A percentile compares a stretch with the other conserved stretches of the same genome.
Conservation (phyloP, 352 stramenopile genomes). For the Phytophthora vignae region DNA sequence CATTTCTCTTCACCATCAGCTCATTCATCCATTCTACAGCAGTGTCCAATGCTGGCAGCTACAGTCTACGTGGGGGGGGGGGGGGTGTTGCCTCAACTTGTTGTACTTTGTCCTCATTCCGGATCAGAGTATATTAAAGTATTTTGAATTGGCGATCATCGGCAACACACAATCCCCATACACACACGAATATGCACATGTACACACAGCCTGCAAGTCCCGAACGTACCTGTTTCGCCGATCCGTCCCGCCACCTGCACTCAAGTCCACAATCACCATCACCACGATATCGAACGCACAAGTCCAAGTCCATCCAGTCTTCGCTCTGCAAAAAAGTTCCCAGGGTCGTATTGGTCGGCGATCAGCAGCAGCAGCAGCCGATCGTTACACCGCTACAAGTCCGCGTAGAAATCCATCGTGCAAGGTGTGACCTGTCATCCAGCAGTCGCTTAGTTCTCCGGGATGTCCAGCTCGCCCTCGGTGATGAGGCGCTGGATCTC, state of each 20-base stretch:
- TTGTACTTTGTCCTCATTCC: constrained; percentile 65
- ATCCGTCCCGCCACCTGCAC: constrained; percentile 3
- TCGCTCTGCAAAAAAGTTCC: constrained; percentile 45
- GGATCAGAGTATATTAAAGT: constrained; percentile 90
- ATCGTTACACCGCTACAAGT: background rate
- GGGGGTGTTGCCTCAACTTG: constrained; percentile 56
- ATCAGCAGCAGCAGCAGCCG: constrained; percentile 13
- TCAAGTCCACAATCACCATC: constrained; percentile 14
- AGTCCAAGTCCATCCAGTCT: constrained; percentile 4
- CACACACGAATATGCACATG: background rate
- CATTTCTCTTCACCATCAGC: background rate
- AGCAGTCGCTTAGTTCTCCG: constrained; percentile 92
- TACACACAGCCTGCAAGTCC: constrained; percentile 18
- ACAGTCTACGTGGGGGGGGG: background rate
- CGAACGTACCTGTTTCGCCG: constrained; percentile 19
- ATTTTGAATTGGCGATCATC: constrained; percentile 69
- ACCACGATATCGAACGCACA: constrained; percentile 13
- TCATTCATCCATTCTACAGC: too few relatives aligned
- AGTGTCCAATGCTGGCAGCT: background rate
- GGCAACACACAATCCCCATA: constrained; percentile 38
- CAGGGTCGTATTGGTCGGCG: constrained; percentile 40
- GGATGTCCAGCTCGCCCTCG: constrained; percentile 97
- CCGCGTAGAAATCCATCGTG: constrained; percentile 14
- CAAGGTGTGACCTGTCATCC: constrained; percentile 9
- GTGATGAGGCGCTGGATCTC: constrained; percentile 97